These are phyloP conservation scores for Yarrowia deformans DNA, from an alignment of 805 yeast genomes.

Conservation along the genomic window DNA sequence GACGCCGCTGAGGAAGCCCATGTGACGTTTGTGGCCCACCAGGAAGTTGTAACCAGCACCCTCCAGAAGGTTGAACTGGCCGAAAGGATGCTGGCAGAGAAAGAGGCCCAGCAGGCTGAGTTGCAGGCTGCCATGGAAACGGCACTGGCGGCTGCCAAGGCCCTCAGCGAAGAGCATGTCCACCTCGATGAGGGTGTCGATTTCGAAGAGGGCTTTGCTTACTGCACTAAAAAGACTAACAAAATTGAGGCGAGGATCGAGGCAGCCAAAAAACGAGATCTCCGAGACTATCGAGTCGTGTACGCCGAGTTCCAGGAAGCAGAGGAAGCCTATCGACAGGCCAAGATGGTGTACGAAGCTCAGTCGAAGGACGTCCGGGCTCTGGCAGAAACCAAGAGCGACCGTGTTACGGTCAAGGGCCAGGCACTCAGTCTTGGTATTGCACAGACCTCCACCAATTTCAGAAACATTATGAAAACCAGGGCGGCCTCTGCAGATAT, in stretches of 20 bases:
- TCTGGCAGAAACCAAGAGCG: neutral
- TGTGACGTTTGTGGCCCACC: conserved; percentile 47
- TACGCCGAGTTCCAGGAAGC: conserved; percentile 7
- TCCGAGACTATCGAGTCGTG: conserved; percentile 2
- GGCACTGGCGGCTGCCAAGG: neutral
- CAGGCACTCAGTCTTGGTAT: neutral
- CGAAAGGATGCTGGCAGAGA: conserved; percentile 64
- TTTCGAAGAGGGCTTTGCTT: neutral
- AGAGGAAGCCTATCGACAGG: neutral
- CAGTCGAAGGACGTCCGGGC: conserved; percentile 5
- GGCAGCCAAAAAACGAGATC: neutral
- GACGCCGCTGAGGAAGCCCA: conserved; percentile 26
- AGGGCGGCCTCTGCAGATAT: conserved; percentile 22
- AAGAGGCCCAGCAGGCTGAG: neutral
- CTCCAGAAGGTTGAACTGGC: conserved; percentile 62
- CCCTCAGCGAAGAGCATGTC: neutral
- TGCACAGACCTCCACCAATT: neutral
- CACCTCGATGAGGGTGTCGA: conserved; percentile 1
- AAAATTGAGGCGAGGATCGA: neutral
- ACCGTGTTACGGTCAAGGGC: neutral
- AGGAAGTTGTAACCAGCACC: conserved; percentile 46
- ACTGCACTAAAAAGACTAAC: neutral
- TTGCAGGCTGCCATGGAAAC: neutral
- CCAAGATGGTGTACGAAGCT: neutral
- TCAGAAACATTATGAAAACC: neutral